Evolutionary conservation across 768 basidiomycete species (phyloP), one percentile per base, ranked within the genome.

Genomic region (Amanita muscaria): DNA sequence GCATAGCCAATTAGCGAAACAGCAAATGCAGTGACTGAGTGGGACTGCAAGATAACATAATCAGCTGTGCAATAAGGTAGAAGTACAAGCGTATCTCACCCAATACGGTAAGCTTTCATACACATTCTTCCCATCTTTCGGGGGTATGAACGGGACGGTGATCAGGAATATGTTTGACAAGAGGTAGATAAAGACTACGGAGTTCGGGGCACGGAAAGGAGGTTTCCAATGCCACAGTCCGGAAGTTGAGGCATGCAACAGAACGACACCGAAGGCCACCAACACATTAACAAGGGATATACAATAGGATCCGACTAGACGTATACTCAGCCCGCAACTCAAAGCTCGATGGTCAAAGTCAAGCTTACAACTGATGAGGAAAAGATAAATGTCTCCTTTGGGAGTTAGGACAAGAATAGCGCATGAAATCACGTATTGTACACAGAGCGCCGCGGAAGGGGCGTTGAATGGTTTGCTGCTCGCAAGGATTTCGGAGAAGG

Each of bases 311-410:
- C 9, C 12, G 10, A 22, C 38, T 40, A 22, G n/a, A 34, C 6
- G n/a, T 34, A 18, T 7, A 34, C n/a, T 15, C 15, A 29, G 27
- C 12, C 27, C 6, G 27, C 6, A 6, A 12, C 6, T 29, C 6
- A 29, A 12, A 12, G 5, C 5, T 7, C 7, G n/a, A 19, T 7
- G 6, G 14, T 5, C n/a, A 19, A 1, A 58, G 59, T 14, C 49
- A 51, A 48, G 57, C 52, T 36, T 49, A 42, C 36, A 65, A 60
- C 48, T 72, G 64, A 80, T 61, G 31, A 77, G 67, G 57, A 86
- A 80, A 44, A 71, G 68, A 55, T 79, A 85, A 0, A 80, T 79
- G 49, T 83, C 81, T 6, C 82, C 81, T 0, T 80, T 70, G 0
- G 83, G 83, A 0, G 67, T 58, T 10, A 58, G 58, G 44, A 68